Conservation (phyloP, 1,284 basidiomycete species). For the Cryptococcus sp. region DNA sequence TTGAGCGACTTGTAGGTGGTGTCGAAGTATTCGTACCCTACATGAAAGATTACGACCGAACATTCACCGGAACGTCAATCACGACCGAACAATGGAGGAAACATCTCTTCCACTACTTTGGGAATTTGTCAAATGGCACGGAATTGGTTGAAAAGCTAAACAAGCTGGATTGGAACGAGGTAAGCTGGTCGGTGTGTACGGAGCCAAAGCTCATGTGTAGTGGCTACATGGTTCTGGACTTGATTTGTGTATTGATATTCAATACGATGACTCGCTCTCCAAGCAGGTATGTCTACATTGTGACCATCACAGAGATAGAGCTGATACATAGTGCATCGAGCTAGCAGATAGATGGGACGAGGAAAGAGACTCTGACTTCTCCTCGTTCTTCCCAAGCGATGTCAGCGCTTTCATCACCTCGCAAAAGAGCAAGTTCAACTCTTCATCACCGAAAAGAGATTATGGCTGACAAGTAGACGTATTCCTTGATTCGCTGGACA, state of each 20-base stretch:
- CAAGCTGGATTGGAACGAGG: conserved; percentile 72
- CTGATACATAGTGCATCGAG: conserved; percentile 45
- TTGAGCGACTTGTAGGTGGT: conserved; percentile 78
- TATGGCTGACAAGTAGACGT: conserved; percentile 35
- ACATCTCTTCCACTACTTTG: conserved; percentile 78
- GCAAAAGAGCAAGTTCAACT: conserved; percentile 30
- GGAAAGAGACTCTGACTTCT: conserved; percentile 55
- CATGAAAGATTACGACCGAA: conserved; percentile 55
- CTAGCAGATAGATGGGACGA: conserved; percentile 75
- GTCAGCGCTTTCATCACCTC: conserved; percentile 38
- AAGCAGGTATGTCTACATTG: conserved; percentile 45
- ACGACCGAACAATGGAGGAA: conserved; percentile 82
- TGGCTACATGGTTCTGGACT: conserved; percentile 84
- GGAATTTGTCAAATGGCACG: conserved; percentile 52
- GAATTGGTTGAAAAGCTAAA: conserved; percentile 67
- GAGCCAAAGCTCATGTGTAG: conserved; percentile 5
- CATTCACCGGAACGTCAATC: conserved; percentile 66
- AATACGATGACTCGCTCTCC: conserved; percentile 79
- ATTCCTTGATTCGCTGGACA: conserved; percentile 51
- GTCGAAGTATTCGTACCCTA: conserved; percentile 80
- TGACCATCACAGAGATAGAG: neutral
- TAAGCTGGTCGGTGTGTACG: conserved; percentile 13
- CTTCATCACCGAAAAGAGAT: no score
- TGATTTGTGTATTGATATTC: conserved; percentile 70
- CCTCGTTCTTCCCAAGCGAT: conserved; percentile 40